Conservation (phyloP, 2,329 filamentous ascomycete species). For the Colletotrichum cuscutae region DNA sequence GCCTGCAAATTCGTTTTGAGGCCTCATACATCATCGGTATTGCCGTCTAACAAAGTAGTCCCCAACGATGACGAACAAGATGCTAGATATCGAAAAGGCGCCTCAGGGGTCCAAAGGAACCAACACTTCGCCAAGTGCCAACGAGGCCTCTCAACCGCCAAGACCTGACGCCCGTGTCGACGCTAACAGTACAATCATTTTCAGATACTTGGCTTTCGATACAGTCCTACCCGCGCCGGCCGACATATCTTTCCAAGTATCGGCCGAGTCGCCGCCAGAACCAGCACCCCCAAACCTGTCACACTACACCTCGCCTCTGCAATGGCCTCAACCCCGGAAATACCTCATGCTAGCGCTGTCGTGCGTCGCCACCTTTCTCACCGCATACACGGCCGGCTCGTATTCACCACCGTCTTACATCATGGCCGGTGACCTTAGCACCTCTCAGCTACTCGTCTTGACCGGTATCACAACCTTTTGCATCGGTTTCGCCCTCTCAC, state of each 20-base stretch:
- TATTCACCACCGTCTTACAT: conserved; percentile 77
- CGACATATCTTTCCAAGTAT: conserved; percentile 32
- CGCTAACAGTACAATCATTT: conserved; percentile 44
- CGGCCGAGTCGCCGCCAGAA: conserved; percentile 43
- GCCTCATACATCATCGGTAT: conserved; percentile 2
- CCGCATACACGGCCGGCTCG: conserved; percentile 83
- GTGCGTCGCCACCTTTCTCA: conserved; percentile 79
- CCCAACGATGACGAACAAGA: conserved; percentile 15
- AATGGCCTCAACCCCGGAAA: conserved; percentile 78
- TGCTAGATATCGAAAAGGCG: conserved; percentile 20
- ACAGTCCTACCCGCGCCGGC: conserved; percentile 47
- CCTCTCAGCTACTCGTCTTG: conserved; percentile 73
- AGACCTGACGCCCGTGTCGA: not conserved
- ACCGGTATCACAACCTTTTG: conserved; percentile 86
- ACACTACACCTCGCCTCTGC: conserved; percentile 75
- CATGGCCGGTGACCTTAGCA: conserved; percentile 73
- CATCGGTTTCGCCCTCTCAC: conserved; percentile 80
- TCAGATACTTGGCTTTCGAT: conserved; percentile 54
- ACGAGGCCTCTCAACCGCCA: not conserved
- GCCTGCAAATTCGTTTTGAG: not conserved
- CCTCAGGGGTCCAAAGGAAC: not conserved
- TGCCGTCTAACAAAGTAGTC: not conserved
- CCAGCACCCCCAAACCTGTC: conserved; percentile 73
- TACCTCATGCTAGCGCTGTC: conserved; percentile 76
- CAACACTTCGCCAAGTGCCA: not conserved